phyloP scores from a whole-genome alignment of 2,329 filamentous ascomycete genomes.

The Beauveria sp. region DNA sequence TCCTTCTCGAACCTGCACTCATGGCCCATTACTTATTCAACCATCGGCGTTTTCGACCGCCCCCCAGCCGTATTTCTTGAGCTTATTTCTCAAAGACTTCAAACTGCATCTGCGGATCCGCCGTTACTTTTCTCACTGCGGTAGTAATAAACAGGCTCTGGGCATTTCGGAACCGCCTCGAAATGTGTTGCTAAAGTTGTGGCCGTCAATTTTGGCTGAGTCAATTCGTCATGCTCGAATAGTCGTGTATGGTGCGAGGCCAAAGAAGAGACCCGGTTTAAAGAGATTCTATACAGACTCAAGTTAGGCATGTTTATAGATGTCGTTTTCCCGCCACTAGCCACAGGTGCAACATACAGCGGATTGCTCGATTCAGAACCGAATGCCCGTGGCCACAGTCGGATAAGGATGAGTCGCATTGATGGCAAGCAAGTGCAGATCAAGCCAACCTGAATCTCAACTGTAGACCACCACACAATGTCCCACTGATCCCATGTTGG shows the following conservation, averaged over 20 bases:
- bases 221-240: not conserved
- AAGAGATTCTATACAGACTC: not conserved
- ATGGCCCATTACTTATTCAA: no score
- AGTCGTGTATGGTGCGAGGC: not conserved
- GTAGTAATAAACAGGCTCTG: no score
- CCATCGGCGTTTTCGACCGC: no score
- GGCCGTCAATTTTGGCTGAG: not conserved
- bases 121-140: no score
- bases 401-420: conserved; percentile 19
- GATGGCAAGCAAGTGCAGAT: conserved; percentile 27
- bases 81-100: no score
- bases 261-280: not conserved
- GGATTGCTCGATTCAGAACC: not conserved
- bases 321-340: no score
- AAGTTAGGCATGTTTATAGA: not conserved
- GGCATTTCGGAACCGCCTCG: no score
- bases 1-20: no score
- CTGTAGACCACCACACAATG: conserved; percentile 22
- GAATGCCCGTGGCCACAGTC: conserved; percentile 2
- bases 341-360: not conserved
- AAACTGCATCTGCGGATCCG: no score
- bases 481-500: conserved; percentile 23
- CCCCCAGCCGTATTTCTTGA: no score
- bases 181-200: no score
- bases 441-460: conserved; percentile 27